Evolutionary conservation across 2,329 filamentous ascomycete genomes (phyloP).

Genomic region (Atkinsonella texensis): DNA sequence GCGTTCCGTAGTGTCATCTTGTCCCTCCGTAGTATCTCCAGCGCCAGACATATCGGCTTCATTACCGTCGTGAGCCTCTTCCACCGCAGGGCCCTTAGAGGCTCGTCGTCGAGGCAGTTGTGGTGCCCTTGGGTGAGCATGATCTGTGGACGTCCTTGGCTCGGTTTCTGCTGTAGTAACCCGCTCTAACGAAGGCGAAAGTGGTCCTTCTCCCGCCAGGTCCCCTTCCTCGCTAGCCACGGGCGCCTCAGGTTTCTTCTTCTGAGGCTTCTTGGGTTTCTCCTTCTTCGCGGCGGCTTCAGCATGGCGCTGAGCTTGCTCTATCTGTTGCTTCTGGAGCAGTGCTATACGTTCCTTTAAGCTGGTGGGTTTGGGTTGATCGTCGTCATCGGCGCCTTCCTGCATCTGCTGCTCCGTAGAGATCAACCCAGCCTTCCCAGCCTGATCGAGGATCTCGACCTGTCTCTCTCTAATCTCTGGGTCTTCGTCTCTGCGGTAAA

Average conservation of each 20-base stretch:
- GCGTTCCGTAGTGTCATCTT: slow-evolving; percentile 51
- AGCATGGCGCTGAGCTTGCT: slow-evolving; percentile 73
- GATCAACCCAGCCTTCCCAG: slow-evolving; percentile 55
- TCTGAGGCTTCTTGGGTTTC: slow-evolving; percentile 67
- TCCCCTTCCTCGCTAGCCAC: slow-evolving; percentile 18
- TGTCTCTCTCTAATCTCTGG: slow-evolving; percentile 56
- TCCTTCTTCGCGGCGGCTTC: slow-evolving; percentile 72
- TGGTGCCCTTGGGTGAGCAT: slow-evolving; percentile 22
- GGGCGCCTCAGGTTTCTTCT: slow-evolving; percentile 46
- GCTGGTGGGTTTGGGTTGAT: slow-evolving; percentile 82
- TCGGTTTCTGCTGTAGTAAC: slow-evolving; percentile 34
- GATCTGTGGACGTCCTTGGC: slow-evolving; percentile 39
- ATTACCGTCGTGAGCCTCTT: slow-evolving; percentile 44
- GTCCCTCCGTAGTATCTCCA: slow-evolving; percentile 50
- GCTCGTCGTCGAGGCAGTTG: slow-evolving; percentile 40
- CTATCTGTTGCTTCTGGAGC: slow-evolving; percentile 84
- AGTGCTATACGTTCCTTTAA: slow-evolving; percentile 92
- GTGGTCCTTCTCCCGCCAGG: slow-evolving; percentile 18
- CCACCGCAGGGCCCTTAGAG: slow-evolving; percentile 30
- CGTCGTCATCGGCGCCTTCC: slow-evolving; percentile 55
- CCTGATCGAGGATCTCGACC: slow-evolving; percentile 52
- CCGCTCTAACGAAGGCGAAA: slow-evolving; percentile 27
- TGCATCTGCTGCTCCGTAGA: slow-evolving; percentile 27
- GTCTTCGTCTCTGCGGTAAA: slow-evolving; percentile 83
- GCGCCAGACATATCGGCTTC: slow-evolving; percentile 54